Percentiles rank a stretch among this genome's conserved stretches.
These are phyloP conservation scores for Naganishia randhawae DNA, from an alignment of 768 basidiomycete species.

Conservation along the genomic window DNA sequence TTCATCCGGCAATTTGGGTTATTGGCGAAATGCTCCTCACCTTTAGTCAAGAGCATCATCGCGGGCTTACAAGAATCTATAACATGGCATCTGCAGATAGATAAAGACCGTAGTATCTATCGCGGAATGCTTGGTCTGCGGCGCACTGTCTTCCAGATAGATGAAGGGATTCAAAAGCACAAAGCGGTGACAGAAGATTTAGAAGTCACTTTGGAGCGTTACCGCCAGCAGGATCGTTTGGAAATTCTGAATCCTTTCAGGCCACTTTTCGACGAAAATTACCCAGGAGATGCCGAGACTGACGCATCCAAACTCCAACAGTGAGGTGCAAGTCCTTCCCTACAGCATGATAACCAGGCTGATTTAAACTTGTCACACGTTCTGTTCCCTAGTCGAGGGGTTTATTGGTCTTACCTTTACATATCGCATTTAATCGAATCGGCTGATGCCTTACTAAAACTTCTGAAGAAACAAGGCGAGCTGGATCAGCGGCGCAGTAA, in stretches of 20 bases:
- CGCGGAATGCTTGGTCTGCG: constrained; percentile 17
- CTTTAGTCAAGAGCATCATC: constrained; percentile 34
- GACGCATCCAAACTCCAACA: not conserved
- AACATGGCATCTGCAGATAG: constrained; percentile 35
- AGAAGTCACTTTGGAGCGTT: constrained; percentile 36
- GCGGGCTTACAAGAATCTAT: constrained; percentile 29
- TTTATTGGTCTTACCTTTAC: constrained; percentile 45
- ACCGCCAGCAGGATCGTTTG: constrained; percentile 26
- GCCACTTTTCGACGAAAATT: constrained; percentile 43
- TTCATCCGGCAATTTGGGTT: constrained; percentile 41
- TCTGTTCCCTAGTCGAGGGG: constrained; percentile 30
- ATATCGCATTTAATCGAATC: constrained; percentile 49
- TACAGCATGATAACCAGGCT: not conserved
- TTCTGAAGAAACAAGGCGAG: constrained; percentile 37
- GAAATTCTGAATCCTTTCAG: constrained; percentile 41
- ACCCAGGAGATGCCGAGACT: constrained; percentile 31
- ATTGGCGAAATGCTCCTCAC: constrained; percentile 35
- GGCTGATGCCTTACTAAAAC: constrained; percentile 32
- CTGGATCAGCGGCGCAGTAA: constrained; percentile 31
- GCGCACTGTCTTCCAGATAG: not conserved
- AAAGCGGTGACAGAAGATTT: constrained; percentile 23
- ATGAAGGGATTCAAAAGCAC: constrained; percentile 4
- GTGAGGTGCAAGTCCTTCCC: not conserved
- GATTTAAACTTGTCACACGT: not conserved
- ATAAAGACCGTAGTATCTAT: constrained; percentile 32